Evolutionary conservation across 148 eudicot genomes (phyloP).

Genomic region (Camellia sinensis): DNA sequence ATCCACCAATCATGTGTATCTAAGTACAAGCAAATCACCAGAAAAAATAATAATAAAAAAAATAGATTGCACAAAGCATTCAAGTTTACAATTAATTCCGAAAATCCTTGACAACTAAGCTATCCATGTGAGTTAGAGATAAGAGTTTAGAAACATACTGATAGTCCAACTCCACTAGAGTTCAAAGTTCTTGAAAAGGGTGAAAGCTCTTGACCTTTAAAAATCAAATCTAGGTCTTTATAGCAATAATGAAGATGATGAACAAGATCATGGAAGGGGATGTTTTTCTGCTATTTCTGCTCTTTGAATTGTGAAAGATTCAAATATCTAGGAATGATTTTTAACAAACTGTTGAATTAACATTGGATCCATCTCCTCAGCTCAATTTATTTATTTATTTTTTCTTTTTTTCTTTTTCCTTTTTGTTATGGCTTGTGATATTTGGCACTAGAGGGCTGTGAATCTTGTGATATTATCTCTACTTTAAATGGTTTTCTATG

Average conservation of each 20-base stretch:
- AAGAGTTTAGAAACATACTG: too few relatives aligned
- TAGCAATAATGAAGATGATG: neutral
- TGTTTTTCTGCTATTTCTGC: neutral
- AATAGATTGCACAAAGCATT: too few relatives aligned
- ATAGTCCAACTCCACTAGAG: conserved; percentile 10
- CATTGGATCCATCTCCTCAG: neutral
- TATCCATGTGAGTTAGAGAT: too few relatives aligned
- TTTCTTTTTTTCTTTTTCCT: neutral
- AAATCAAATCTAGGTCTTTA: neutral
- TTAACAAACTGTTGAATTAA: neutral
- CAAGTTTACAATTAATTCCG: too few relatives aligned
- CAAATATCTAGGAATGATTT: neutral
- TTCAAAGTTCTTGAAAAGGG: conserved; percentile 14
- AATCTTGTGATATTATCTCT: neutral
- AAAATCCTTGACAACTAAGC: too few relatives aligned
- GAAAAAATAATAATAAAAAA: too few relatives aligned
- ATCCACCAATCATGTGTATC: too few relatives aligned
- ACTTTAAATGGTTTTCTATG: neutral
- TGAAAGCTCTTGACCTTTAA: conserved; percentile 3
- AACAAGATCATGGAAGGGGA: neutral
- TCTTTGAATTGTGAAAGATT: neutral
- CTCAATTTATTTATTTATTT: neutral
- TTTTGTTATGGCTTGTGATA: neutral
- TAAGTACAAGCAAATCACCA: too few relatives aligned
- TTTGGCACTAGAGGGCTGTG: neutral